A percentile compares a stretch with the other conserved stretches of the same genome.
phyloP scores from a whole-genome alignment of 805 yeast genomes.

The Cephaloascus albidus region DNA sequence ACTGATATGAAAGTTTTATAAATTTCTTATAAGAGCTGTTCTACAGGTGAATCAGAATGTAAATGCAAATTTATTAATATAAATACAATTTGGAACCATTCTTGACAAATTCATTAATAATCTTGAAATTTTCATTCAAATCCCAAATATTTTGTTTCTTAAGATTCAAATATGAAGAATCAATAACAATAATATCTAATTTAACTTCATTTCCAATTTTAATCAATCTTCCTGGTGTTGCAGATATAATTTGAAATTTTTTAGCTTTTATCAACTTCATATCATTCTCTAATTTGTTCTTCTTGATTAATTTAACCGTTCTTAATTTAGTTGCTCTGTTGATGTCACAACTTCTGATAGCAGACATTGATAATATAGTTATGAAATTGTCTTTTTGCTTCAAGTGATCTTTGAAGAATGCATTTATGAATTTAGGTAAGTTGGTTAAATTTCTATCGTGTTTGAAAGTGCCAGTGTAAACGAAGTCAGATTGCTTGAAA shows the following conservation, averaged over 20 bases:
- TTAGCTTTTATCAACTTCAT: constrained; percentile 32
- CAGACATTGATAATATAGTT: constrained; percentile 60
- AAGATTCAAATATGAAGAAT: constrained; percentile 50
- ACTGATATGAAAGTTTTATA: too few species aligned
- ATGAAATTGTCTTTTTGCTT: constrained; percentile 33
- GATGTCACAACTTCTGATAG: constrained; percentile 81
- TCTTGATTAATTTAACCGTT: constrained; percentile 66
- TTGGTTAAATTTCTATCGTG: constrained; percentile 45
- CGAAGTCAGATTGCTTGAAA: constrained; percentile 44
- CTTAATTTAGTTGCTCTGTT: constrained; percentile 47
- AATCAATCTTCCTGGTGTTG: constrained; percentile 54
- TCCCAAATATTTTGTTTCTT: constrained; percentile 59
- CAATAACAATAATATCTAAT: constrained; percentile 48
- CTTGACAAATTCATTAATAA: constrained; percentile 29
- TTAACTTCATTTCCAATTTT: constrained; percentile 38
- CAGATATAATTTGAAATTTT: constrained; percentile 41
- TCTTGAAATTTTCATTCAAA: constrained; percentile 30
- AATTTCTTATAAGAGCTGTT: too few species aligned
- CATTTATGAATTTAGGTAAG: constrained; percentile 42
- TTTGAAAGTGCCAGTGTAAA: constrained; percentile 52
- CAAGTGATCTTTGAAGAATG: constrained; percentile 37
- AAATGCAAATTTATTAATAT: too few species aligned
- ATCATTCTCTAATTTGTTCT: constrained; percentile 65
- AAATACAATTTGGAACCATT: constrained; percentile 42
- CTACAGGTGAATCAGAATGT: too few species aligned